Base-by-base conservation (phyloP, 805 yeast species). In the Yarrowia porcina region DNA sequence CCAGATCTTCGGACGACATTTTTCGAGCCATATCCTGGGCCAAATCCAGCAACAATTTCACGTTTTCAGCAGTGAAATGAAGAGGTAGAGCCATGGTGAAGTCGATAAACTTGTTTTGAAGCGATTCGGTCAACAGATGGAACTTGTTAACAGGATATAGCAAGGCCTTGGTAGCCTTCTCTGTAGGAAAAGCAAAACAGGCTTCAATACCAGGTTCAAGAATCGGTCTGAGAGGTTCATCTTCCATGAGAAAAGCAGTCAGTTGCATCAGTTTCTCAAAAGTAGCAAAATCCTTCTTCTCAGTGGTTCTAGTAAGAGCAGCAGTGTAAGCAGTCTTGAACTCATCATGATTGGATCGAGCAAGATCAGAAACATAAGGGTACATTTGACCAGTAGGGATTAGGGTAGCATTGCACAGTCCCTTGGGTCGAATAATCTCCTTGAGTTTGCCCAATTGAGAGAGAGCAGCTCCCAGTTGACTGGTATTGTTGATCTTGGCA, bases 301-400 rank as follows among this genome's bases (percentile, higher is more conserved):
- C 45, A 18, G 60, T 36, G 15, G 36, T 32, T n/a, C 27, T 18
- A 13, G 49, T 20, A 23, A 39, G 18, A n/a, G 61, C 61, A 15
- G 49, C 38, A 3, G 13, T 76, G 76, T 32, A 76, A 74, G 47
- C 79, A 66, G 30, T 52, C 25, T 35, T 44, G 15, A 52, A 52
- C 13, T 35, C 59, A 4, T 13, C 12, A 7, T 23, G 44, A 13
- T 17, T n/a, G 2, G 25, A 33, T 25, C 59, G 42, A 1, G 59
- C 59, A 3, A 52, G 44, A 13, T 52, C 44, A 25, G 59, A 52
- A 9, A 52, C 44, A 8, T 52, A 36, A 13, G 59, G 59, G 35
- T 52, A 52, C 59, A 52, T 52, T 18, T 52, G 59, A 7, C 59
- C 59, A 1, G 59, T 36, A n/a, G 59, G 59, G 4, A 25, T 36